Base-by-base conservation (phyloP, 352 stramenopile species). In the Globisporangium mamillatum region DNA sequence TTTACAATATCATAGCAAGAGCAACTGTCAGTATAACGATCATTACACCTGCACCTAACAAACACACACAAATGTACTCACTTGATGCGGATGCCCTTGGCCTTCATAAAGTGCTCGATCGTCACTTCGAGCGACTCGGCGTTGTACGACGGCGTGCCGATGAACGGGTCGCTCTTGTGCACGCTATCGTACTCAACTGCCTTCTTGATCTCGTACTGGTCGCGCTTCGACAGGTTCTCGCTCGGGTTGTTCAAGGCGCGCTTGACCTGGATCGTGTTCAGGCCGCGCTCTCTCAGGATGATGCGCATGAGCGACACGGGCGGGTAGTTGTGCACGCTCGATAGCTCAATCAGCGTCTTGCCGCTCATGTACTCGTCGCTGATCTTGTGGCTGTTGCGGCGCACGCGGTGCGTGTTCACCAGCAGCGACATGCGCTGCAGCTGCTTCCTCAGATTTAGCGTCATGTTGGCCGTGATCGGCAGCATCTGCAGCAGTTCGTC, bases 401-500 rank as follows among this genome's bases (percentile, higher is more conserved):
- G 84, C 4, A 95, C 85, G 66, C 87, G 87, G 67, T 93, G 85
- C 59, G 87, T 93, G 63, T 95, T 95, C n/a, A 95, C 85, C 22
- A 95, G 64, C 53, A 95, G 72, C 48, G 85, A 93, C 85, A 93
- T 93, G 50, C 87, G 85, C 75, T 91, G 82, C 48, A 95, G 60
- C 71, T 95, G 87, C 69, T 95, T 95, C 57, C 85, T 80, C 68
- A 95, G 67, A 62, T 95, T 95, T 41, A 95, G 82, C 32, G 87
- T 95, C 82, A 95, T 90, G 66, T 95, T 95, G 65, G 87, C 86
- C 9, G 85, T 93, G 71, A 95, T 95, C 24, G 87, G 87, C 68
- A 95, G 76, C 87, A 95, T 90, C 68, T 92, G 78, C 67, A 95
- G 55, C 9, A 93, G 72, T 38, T 84, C 82, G 56, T 95, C 87